These are phyloP conservation scores for Alternaria sp. DNA, from an alignment of 2,329 filamentous ascomycete species.

Conservation along the genomic window DNA sequence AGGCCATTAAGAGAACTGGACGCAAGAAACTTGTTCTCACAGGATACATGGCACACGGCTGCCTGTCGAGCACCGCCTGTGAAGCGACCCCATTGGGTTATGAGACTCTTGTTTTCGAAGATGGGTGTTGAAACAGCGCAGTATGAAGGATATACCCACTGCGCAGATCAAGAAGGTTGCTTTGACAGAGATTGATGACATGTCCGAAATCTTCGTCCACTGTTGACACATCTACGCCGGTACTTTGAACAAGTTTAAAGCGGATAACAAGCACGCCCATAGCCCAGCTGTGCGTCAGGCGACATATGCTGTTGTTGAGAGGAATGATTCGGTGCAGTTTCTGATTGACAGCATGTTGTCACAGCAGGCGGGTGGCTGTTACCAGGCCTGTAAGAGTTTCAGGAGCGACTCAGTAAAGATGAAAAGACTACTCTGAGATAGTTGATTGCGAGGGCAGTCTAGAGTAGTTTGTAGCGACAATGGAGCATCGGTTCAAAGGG, in stretches of 20 bases:
- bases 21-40: background rate
- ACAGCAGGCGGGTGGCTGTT: background rate
- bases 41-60: slow-evolving; percentile 2
- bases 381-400: background rate
- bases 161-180: slow-evolving; percentile 1
- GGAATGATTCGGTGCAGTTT: too few species aligned
- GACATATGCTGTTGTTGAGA: background rate
- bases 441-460: background rate
- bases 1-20: background rate
- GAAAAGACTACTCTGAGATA: background rate
- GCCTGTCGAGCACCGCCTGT: slow-evolving; percentile 5
- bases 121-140: slow-evolving; percentile 3
- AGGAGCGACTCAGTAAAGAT: background rate
- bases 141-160: background rate
- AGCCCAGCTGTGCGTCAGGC: background rate
- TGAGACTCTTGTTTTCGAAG: background rate
- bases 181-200: slow-evolving; percentile 1
- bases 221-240: too few species aligned
- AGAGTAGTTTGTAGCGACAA: background rate
- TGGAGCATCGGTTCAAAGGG: background rate
- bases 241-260: too few species aligned
- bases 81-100: slow-evolving; percentile 3
- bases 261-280: too few species aligned
- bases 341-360: background rate
- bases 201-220: background rate